These are phyloP conservation scores for Coelastrella sp. DNA, from an alignment of 139 green algal species.

Conservation along the genomic window DNA sequence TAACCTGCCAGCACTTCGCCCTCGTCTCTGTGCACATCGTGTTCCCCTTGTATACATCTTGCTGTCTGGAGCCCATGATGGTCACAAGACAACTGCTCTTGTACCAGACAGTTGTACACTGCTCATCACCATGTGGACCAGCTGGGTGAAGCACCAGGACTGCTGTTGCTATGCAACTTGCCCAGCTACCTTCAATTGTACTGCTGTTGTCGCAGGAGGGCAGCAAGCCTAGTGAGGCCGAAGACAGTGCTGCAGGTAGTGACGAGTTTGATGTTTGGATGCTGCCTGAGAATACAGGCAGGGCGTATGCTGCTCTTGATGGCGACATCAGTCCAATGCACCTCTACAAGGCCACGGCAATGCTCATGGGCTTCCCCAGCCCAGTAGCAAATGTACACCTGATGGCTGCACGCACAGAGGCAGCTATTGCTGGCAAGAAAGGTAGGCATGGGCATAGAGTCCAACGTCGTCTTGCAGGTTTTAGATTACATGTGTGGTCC, in stretches of 20 bases:
- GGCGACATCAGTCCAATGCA: constrained; percentile 55
- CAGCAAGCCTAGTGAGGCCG: not conserved
- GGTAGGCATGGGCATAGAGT: not conserved
- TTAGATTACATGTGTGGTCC: too few species aligned
- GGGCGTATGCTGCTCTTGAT: constrained; percentile 41
- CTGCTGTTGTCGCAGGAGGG: constrained; percentile 11
- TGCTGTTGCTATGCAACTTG: too few species aligned
- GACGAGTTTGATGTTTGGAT: constrained; percentile 27
- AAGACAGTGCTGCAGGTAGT: not conserved
- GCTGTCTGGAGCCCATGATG: too few species aligned
- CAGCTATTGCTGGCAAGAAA: constrained; percentile 34
- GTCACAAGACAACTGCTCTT: too few species aligned
- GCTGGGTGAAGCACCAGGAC: too few species aligned
- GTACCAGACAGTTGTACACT: too few species aligned
- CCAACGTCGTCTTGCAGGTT: too few species aligned
- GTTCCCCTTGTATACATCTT: too few species aligned
- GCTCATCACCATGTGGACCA: too few species aligned
- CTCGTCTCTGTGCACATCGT: too few species aligned
- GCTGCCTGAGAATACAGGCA: constrained; percentile 47
- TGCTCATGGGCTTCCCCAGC: constrained; percentile 47
- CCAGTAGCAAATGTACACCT: constrained; percentile 51
- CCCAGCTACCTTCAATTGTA: not conserved
- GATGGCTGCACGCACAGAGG: constrained; percentile 41
- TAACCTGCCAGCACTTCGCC: too few species aligned
- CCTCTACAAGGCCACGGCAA: constrained; percentile 44